Percentiles rank a stretch among this genome's conserved stretches.
These are phyloP conservation scores for Fusarium musae DNA, from an alignment of 2,329 filamentous ascomycete genomes.

Conservation along the genomic window DNA sequence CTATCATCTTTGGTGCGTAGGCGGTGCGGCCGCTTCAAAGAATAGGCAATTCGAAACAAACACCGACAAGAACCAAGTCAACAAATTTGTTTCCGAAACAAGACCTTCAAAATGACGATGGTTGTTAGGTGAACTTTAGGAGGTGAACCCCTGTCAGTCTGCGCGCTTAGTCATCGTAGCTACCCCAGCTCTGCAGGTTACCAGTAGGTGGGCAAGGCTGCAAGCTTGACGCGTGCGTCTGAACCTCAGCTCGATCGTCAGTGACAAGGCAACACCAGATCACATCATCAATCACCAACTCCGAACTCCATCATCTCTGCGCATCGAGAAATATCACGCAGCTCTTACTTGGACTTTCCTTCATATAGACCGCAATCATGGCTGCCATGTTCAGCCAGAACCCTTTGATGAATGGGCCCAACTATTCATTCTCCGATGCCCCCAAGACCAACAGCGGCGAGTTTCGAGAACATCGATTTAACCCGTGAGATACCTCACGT, in stretches of 20 bases:
- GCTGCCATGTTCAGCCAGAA: constrained; percentile 77
- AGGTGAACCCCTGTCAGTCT: constrained; percentile 37
- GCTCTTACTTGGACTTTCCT: neutral
- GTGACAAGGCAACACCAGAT: constrained; percentile 38
- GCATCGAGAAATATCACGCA: constrained; percentile 5
- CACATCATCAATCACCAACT: constrained; percentile 23
- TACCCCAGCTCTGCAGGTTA: constrained; percentile 45
- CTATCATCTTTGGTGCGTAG: constrained; percentile 54
- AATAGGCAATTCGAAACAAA: constrained; percentile 10
- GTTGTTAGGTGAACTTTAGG: constrained; percentile 35
- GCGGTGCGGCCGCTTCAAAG: constrained; percentile 1
- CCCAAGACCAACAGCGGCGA: constrained; percentile 65
- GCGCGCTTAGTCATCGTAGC: constrained; percentile 56
- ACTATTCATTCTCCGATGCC: constrained; percentile 74
- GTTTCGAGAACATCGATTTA: constrained; percentile 82
- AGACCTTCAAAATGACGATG: constrained; percentile 36
- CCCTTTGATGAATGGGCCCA: constrained; percentile 74
- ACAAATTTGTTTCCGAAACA: constrained; percentile 30
- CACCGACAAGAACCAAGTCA: constrained; percentile 24
- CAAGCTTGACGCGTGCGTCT: constrained; percentile 59
- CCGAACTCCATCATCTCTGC: constrained; percentile 11
- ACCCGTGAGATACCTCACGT: constrained; percentile 73
- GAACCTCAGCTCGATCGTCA: constrained; percentile 45
- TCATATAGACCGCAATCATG: constrained; percentile 56
- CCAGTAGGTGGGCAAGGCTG: constrained; percentile 57